Evolutionary conservation across 768 basidiomycete genomes (phyloP).

Genomic region (Boletellus ananas): DNA sequence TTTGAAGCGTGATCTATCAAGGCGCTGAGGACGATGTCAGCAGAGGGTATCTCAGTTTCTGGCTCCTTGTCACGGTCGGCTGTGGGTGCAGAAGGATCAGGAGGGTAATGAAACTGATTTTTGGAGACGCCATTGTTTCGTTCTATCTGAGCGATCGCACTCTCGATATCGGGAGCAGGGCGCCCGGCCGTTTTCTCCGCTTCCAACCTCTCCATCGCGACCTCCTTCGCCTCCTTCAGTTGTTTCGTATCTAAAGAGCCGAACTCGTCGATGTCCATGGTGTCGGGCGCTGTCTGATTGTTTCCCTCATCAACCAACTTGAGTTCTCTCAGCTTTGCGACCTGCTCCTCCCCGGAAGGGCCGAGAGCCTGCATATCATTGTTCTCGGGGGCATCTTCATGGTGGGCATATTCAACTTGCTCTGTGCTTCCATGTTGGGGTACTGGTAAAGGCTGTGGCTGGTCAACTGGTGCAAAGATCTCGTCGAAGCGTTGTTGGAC

Average conservation of each 20-base stretch:
- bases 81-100: slow-evolving; percentile 28
- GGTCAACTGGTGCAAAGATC: slow-evolving; percentile 52
- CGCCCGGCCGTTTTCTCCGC: slow-evolving; percentile 27
- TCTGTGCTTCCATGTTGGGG: slow-evolving; percentile 39
- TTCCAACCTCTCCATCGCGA: slow-evolving; percentile 26
- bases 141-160: slow-evolving; percentile 42
- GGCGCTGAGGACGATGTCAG: slow-evolving; percentile 20
- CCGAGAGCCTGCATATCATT: slow-evolving; percentile 87
- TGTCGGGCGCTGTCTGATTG: slow-evolving; percentile 34
- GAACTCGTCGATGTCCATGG: slow-evolving; percentile 50
- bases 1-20: slow-evolving; percentile 19
- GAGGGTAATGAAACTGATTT: slow-evolving; percentile 8
- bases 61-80: slow-evolving; percentile 27
- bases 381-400: slow-evolving; percentile 58
- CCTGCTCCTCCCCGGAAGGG: slow-evolving; percentile 79
- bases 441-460: slow-evolving; percentile 26
- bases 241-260: slow-evolving; percentile 9
- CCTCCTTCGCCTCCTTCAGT: slow-evolving; percentile 23
- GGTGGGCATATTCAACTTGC: slow-evolving; percentile 68
- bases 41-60: slow-evolving; percentile 14
- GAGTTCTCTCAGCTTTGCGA: slow-evolving; percentile 77
- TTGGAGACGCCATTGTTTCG: slow-evolving; percentile 5
- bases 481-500: slow-evolving; percentile 82
- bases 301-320: slow-evolving; percentile 64
- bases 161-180: slow-evolving; percentile 37